These are phyloP conservation scores for Tricholomella constricta DNA, from an alignment of 768 basidiomycete genomes.

Conservation along the genomic window DNA sequence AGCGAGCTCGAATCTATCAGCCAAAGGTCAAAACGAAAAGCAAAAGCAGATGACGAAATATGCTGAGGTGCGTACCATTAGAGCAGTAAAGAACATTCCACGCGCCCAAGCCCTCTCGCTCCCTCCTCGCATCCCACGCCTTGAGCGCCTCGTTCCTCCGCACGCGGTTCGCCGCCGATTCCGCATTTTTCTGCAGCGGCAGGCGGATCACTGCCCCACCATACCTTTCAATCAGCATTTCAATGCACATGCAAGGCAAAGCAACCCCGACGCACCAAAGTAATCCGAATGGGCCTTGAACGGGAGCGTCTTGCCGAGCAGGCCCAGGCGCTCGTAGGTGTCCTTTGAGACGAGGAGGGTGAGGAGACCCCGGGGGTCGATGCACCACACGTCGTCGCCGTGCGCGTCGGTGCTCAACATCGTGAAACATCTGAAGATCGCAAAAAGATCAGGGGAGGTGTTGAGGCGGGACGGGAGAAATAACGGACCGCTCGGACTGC, in stretches of 20 bases:
- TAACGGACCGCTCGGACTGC: slow-evolving; percentile 7
- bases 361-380: slow-evolving; percentile 63
- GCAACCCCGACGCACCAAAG: slow-evolving; percentile 53
- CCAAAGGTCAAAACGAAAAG: too few species aligned
- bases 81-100: slow-evolving; percentile 52
- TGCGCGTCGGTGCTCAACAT: slow-evolving; percentile 35
- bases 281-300: slow-evolving; percentile 51
- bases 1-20: slow-evolving; percentile 22
- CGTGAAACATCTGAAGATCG: slow-evolving; percentile 22
- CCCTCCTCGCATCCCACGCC: slow-evolving; percentile 52
- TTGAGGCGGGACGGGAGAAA: neutral
- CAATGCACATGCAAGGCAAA: too few species aligned
- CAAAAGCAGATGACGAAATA: neutral
- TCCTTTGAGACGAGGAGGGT: slow-evolving; percentile 56
- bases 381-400: slow-evolving; percentile 66
- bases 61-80: slow-evolving; percentile 18
- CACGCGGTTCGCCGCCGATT: slow-evolving; percentile 35
- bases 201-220: slow-evolving; percentile 46
- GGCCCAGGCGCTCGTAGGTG: slow-evolving; percentile 62
- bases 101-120: slow-evolving; percentile 25
- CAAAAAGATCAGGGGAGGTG: neutral
- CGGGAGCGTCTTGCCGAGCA: slow-evolving; percentile 56
- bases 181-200: slow-evolving; percentile 41
- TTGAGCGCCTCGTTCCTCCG: slow-evolving; percentile 43
- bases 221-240: too few species aligned